phyloP scores from a whole-genome alignment of 139 green algal species.

The Asterochloris sp. region DNA sequence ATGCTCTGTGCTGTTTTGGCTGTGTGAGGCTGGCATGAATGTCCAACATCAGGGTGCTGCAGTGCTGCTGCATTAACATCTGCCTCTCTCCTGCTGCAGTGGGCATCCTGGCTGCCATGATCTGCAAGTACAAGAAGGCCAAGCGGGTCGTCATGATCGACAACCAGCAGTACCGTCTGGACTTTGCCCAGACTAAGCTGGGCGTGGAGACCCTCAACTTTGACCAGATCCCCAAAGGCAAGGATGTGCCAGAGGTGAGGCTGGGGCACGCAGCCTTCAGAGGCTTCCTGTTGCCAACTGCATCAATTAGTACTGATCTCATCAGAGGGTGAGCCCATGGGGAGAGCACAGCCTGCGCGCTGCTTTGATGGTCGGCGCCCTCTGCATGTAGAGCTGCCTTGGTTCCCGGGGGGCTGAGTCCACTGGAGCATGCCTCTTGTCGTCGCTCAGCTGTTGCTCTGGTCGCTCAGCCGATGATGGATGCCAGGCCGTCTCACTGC shows the following conservation, averaged over 20 bases:
- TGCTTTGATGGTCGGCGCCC: no score
- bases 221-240: slow-evolving; percentile 21
- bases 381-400: no score
- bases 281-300: no score
- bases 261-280: no score
- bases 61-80: not conserved
- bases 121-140: slow-evolving; percentile 42
- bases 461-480: no score
- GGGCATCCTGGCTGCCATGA: slow-evolving; percentile 70
- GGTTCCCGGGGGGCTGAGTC: no score
- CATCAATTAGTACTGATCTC: no score
- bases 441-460: no score
- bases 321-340: no score
- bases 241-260: slow-evolving; percentile 3
- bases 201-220: slow-evolving; percentile 60
- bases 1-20: not conserved
- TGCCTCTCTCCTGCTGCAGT: slow-evolving; percentile 29
- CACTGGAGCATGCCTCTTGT: no score
- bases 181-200: slow-evolving; percentile 33
- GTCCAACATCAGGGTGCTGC: not conserved
- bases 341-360: no score
- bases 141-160: slow-evolving; percentile 64
- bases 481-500: no score
- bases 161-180: slow-evolving; percentile 47
- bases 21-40: not conserved